These are phyloP conservation scores for Eucalyptus viminalis DNA, from an alignment of 345 rosid genomes.

Conservation along the genomic window DNA sequence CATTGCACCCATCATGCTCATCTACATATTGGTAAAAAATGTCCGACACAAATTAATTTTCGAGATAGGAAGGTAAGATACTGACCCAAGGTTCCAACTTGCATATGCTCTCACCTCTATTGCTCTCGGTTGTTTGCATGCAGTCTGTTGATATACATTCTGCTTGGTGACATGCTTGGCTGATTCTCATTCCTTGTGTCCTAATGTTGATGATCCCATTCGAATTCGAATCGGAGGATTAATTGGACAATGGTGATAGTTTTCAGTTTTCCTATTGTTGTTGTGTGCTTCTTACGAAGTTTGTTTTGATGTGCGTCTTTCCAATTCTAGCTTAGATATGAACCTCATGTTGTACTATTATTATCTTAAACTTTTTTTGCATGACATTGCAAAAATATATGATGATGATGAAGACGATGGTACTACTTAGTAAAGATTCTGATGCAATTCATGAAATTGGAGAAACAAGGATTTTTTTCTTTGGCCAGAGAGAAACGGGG, in stretches of 20 bases:
- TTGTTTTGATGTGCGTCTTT: background rate
- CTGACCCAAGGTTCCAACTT: background rate
- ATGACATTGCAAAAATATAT: background rate
- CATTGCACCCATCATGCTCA: no score
- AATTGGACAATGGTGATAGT: background rate
- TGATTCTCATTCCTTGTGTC: background rate
- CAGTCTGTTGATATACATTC: background rate
- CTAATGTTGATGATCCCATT: background rate
- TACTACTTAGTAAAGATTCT: background rate
- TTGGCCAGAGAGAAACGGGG: background rate
- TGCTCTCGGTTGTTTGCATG: background rate
- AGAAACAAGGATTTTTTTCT: background rate
- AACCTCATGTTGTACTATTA: background rate
- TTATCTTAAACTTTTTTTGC: background rate
- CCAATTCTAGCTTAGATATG: background rate
- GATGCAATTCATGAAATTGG: background rate
- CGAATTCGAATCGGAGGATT: background rate
- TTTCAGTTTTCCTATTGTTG: background rate
- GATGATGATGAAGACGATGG: background rate
- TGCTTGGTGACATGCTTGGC: background rate
- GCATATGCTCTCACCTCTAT: background rate
- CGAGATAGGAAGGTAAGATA: background rate
- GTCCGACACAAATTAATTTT: background rate
- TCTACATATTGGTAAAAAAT: background rate
- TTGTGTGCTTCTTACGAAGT: background rate